Evolutionary conservation across 192 early-diverging fungal species (phyloP).

Genomic region (Entomortierella beljakovae): DNA sequence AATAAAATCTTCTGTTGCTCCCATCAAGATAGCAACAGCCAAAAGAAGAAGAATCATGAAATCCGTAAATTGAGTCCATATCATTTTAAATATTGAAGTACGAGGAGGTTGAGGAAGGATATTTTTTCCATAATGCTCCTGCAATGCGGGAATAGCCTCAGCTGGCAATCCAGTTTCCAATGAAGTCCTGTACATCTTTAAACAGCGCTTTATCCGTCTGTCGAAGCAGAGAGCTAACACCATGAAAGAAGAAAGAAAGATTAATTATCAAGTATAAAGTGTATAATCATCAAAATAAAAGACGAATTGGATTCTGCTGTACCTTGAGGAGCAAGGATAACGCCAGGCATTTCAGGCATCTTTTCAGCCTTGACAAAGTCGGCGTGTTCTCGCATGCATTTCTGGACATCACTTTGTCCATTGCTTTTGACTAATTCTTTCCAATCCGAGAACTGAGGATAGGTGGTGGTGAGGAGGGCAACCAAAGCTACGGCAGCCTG

Average conservation of each 20-base stretch:
- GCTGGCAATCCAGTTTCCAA: constrained; percentile 75
- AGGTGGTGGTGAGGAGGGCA: constrained; percentile 77
- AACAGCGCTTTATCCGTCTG: constrained; percentile 84
- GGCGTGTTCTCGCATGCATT: constrained; percentile 74
- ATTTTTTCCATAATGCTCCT: constrained; percentile 88
- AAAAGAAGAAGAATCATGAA: constrained; percentile 95
- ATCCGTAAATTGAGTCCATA: constrained; percentile 91
- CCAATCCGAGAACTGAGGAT: constrained; percentile 91
- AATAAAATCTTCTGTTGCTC: constrained; percentile 86
- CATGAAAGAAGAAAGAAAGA: too few relatives aligned
- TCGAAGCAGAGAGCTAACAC: constrained; percentile 94
- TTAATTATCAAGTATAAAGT: too few relatives aligned
- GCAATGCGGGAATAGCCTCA: constrained; percentile 66
- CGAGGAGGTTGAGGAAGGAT: constrained; percentile 83
- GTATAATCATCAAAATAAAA: too few relatives aligned
- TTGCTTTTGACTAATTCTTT: constrained; percentile 87
- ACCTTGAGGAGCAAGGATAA: constrained; percentile 72
- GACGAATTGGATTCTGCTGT: not conserved
- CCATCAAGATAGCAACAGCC: constrained; percentile 84
- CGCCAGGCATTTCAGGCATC: constrained; percentile 60
- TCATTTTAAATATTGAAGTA: constrained; percentile 72
- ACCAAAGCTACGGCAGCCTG: constrained; percentile 84
- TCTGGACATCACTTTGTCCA: constrained; percentile 80
- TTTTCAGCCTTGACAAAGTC: constrained; percentile 53
- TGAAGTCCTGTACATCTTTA: constrained; percentile 85